Evolutionary conservation across 768 basidiomycete genomes (phyloP).

Genomic region (Panaeolus papilionaceus): DNA sequence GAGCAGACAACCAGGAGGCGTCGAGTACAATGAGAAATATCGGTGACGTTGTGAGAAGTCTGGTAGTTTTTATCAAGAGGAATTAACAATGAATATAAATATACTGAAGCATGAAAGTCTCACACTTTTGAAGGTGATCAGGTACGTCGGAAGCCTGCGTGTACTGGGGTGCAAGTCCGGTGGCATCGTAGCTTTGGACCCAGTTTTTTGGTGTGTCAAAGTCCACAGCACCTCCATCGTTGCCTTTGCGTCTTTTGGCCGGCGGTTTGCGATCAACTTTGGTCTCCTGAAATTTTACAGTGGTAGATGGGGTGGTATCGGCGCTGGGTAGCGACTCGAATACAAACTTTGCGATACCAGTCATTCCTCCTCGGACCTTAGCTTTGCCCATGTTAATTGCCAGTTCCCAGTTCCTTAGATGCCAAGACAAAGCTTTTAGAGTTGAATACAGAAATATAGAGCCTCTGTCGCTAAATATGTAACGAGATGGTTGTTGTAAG

Average conservation of each 20-base stretch:
- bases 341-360: slow-evolving; percentile 51
- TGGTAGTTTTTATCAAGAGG: slow-evolving; percentile 36
- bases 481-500: background rate
- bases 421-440: no score
- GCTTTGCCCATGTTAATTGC: slow-evolving; percentile 34
- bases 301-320: background rate
- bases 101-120: slow-evolving; percentile 32
- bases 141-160: slow-evolving; percentile 72
- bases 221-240: slow-evolving; percentile 26
- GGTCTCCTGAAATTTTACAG: background rate
- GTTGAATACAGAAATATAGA: background rate
- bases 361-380: slow-evolving; percentile 49
- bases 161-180: slow-evolving; percentile 77
- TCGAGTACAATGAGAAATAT: slow-evolving; percentile 79
- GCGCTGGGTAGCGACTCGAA: slow-evolving; percentile 21
- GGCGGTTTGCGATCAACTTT: slow-evolving; percentile 23
- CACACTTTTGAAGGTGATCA: slow-evolving; percentile 83
- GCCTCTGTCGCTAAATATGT: background rate
- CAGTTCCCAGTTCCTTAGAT: background rate
- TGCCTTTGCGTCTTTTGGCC: slow-evolving; percentile 43
- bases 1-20: slow-evolving; percentile 76
- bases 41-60: slow-evolving; percentile 88
- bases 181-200: slow-evolving; percentile 66
- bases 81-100: slow-evolving; percentile 12
- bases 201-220: slow-evolving; percentile 29